These are phyloP conservation scores for Pulveroboletus ravenelii DNA, from an alignment of 768 basidiomycete species.

Conservation along the genomic window DNA sequence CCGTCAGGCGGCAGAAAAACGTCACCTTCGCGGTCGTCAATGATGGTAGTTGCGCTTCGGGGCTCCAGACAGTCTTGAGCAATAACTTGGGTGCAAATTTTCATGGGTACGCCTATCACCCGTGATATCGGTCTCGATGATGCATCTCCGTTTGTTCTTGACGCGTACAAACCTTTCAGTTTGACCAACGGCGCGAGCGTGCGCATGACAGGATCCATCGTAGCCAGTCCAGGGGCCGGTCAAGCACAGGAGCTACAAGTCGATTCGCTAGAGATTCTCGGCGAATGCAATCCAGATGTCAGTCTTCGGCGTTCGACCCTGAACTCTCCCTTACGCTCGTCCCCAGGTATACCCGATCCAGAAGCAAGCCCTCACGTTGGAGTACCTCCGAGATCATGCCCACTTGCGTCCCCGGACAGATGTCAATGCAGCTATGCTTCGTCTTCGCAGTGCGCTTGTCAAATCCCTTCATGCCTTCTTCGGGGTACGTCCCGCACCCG, in stretches of 20 bases:
- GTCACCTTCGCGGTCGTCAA: slow-evolving; percentile 79
- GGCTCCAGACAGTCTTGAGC: slow-evolving; percentile 74
- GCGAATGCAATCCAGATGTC: slow-evolving; percentile 58
- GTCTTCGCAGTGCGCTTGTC: slow-evolving; percentile 58
- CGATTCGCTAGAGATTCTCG: slow-evolving; percentile 43
- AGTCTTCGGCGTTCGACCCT: slow-evolving; percentile 1
- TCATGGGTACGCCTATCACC: slow-evolving; percentile 12
- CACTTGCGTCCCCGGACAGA: slow-evolving; percentile 86
- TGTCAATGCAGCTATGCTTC: slow-evolving; percentile 65
- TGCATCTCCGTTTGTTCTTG: not conserved
- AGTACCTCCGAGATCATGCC: slow-evolving; percentile 79
- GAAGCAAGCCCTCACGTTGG: slow-evolving; percentile 74
- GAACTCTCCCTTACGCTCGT: slow-evolving; percentile 3
- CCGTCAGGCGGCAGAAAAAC: slow-evolving; percentile 80
- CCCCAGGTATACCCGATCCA: slow-evolving; percentile 83
- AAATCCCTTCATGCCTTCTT: slow-evolving; percentile 64
- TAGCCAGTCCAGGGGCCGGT: slow-evolving; percentile 43
- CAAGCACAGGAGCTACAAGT: slow-evolving; percentile 53
- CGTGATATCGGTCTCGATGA: not conserved
- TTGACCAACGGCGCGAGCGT: slow-evolving; percentile 55
- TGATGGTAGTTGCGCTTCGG: slow-evolving; percentile 71
- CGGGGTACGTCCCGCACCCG: slow-evolving; percentile 46
- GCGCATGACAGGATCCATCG: slow-evolving; percentile 43
- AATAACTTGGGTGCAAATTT: slow-evolving; percentile 16
- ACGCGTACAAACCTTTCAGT: slow-evolving; percentile 24